Percentiles rank a stretch among this genome's conserved stretches.
Conservation (phyloP, 306 rosid genomes). For the Cucurbita pepo region DNA sequence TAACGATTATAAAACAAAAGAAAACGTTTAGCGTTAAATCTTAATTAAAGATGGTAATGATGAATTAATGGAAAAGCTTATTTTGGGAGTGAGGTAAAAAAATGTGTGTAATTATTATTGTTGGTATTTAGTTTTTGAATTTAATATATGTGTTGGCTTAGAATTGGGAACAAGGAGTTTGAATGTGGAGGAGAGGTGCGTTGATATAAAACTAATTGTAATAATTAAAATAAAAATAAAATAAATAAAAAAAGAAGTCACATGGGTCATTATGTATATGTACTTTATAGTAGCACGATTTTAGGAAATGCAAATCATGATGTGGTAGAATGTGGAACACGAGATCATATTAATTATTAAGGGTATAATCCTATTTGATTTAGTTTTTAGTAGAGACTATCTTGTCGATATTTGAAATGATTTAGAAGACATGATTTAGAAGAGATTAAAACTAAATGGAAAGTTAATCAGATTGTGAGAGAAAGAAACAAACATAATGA, state of each 20-base stretch:
- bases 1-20: background rate
- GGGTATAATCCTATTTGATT: background rate
- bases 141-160: background rate
- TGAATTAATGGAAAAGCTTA: background rate
- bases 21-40: background rate
- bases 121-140: background rate
- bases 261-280: slow-evolving; percentile 1
- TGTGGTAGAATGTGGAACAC: background rate
- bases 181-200: background rate
- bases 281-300: background rate
- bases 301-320: background rate
- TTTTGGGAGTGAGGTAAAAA: background rate
- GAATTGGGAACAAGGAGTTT: background rate
- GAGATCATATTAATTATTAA: background rate
- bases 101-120: background rate
- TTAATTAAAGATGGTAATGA: background rate
- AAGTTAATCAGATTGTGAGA: too few species aligned
- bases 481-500: too few species aligned
- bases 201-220: background rate
- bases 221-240: too few species aligned
- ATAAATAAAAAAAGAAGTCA: background rate
- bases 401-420: too few species aligned
- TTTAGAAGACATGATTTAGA: too few species aligned
- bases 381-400: background rate
- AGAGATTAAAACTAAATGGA: too few species aligned